Percentiles rank a stretch among this genome's conserved stretches.
These are phyloP conservation scores for Aeminium ludgeri DNA, from an alignment of 495 filamentous ascomycete genomes.

Conservation along the genomic window DNA sequence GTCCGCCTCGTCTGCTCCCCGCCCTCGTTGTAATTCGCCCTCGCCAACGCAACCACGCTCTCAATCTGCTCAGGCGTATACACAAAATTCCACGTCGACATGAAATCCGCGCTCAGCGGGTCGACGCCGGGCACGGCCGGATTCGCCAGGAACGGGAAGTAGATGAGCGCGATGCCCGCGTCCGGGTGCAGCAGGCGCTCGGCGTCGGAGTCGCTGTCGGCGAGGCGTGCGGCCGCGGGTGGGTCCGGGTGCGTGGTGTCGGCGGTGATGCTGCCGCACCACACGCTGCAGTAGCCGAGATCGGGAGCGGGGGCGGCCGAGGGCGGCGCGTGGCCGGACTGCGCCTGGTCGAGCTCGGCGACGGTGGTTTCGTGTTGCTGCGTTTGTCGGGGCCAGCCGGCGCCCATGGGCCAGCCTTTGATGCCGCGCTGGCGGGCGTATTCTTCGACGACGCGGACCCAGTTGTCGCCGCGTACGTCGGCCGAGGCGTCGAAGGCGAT, in stretches of 20 bases:
- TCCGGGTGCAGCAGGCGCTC: constrained; percentile 44
- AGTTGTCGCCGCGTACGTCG: constrained; percentile 74
- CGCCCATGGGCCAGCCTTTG: constrained; percentile 82
- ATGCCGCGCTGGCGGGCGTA: constrained; percentile 78
- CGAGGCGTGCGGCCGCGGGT: neutral
- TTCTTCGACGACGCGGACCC: constrained; percentile 81
- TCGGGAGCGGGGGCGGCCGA: constrained; percentile 22
- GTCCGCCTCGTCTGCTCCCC: constrained; percentile 54
- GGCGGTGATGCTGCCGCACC: constrained; percentile 68
- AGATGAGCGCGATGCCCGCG: constrained; percentile 77
- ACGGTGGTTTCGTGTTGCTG: constrained; percentile 37
- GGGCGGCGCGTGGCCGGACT: constrained; percentile 15
- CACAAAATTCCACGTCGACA: constrained; percentile 90
- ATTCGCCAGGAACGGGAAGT: constrained; percentile 80
- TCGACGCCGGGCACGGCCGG: constrained; percentile 60
- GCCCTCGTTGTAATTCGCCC: constrained; percentile 74
- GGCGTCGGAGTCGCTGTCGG: neutral
- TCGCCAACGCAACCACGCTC: constrained; percentile 55
- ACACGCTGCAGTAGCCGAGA: constrained; percentile 81
- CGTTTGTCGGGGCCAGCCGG: constrained; percentile 63
- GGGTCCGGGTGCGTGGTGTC: constrained; percentile 2
- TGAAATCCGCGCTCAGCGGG: constrained; percentile 62
- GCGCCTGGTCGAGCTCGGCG: constrained; percentile 49
- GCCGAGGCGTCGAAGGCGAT: constrained; percentile 77
- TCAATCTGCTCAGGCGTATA: constrained; percentile 45